A percentile compares a stretch with the other conserved stretches of the same genome.
phyloP scores from a whole-genome alignment of 176 grass and related monocot species.

The Oryza glaberrima region DNA sequence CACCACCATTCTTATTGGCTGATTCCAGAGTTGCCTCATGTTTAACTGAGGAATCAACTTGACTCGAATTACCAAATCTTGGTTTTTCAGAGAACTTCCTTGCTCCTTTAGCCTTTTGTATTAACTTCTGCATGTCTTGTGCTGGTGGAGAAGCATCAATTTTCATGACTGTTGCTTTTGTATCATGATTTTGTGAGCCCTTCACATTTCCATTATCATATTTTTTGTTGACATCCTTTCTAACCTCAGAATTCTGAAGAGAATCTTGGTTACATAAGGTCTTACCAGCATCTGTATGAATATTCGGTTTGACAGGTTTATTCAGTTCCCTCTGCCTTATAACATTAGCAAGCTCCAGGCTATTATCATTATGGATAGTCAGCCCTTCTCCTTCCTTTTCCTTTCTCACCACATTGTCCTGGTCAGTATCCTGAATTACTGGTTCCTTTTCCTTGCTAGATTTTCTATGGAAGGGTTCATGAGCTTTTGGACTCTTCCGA shows the following conservation, averaged over 20 bases:
- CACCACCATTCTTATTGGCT: constrained; percentile 33
- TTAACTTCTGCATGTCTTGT: constrained; percentile 46
- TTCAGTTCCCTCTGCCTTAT: constrained; percentile 30
- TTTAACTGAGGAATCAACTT: constrained; percentile 32
- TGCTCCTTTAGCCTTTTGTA: constrained; percentile 55
- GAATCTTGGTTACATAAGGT: constrained; percentile 37
- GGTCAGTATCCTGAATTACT: constrained; percentile 31
- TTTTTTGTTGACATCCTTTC: constrained; percentile 30
- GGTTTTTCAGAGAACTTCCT: constrained; percentile 54
- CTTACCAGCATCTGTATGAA: constrained; percentile 34
- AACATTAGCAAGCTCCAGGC: constrained; percentile 24
- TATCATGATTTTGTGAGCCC: constrained; percentile 28
- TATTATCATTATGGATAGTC: constrained; percentile 16
- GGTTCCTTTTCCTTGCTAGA: constrained; percentile 28
- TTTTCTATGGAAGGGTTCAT: constrained; percentile 20
- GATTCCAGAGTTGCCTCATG: constrained; percentile 5
- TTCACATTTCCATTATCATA: constrained; percentile 28
- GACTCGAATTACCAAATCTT: constrained; percentile 42
- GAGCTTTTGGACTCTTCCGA: constrained; percentile 35
- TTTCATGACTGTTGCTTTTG: constrained; percentile 35
- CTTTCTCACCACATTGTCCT: constrained; percentile 30
- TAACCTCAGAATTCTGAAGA: constrained; percentile 30
- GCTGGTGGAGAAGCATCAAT: constrained; percentile 21
- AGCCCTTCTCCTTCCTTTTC: constrained; percentile 25
- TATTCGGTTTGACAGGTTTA: constrained; percentile 30